Conservation (phyloP, 176 grass and related monocot genomes). For the Paspalum notatum region DNA sequence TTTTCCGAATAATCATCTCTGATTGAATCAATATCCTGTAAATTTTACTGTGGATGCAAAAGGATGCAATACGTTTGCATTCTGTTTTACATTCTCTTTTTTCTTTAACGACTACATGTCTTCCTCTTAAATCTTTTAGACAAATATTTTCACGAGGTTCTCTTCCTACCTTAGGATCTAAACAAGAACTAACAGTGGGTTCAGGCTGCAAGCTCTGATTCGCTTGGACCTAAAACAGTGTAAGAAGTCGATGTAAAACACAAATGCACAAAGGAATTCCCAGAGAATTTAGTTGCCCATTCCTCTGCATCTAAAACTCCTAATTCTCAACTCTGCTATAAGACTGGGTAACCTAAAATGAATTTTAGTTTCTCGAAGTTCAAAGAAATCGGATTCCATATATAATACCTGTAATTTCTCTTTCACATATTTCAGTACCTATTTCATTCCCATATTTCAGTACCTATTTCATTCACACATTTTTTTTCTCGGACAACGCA, state of each 20-base stretch:
- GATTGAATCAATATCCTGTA: neutral
- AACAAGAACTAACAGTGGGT: neutral
- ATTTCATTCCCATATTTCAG: conserved; percentile 14
- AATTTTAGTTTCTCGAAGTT: neutral
- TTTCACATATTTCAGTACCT: too few species aligned
- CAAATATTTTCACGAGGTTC: neutral
- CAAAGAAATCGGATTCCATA: neutral
- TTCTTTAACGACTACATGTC: neutral
- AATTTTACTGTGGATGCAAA: neutral
- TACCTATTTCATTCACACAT: conserved; percentile 26
- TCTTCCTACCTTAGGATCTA: neutral
- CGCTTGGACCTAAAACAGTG: neutral
- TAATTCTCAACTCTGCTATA: neutral
- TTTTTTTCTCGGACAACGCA: too few species aligned
- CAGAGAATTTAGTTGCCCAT: neutral
- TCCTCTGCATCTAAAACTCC: neutral
- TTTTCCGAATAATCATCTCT: conserved; percentile 5
- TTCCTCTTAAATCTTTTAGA: neutral
- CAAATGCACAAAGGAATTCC: neutral
- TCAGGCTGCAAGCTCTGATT: neutral
- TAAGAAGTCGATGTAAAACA: neutral
- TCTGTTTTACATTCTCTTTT: neutral
- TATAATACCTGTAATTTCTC: neutral
- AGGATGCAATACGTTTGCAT: neutral
- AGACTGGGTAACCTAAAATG: neutral